Evolutionary conservation across 2,329 filamentous ascomycete species (phyloP).

Genomic region (Talaromyces marneffei): DNA sequence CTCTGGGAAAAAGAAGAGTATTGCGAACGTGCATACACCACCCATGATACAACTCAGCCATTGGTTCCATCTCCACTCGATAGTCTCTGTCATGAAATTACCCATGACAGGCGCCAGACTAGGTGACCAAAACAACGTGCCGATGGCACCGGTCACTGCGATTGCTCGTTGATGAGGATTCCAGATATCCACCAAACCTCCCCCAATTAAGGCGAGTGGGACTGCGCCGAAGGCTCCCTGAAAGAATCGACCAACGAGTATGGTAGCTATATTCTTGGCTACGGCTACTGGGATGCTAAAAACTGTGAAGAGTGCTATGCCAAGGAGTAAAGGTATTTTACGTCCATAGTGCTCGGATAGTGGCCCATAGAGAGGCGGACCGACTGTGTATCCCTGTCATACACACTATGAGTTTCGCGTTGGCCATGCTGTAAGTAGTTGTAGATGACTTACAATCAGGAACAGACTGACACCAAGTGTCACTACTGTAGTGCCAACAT

Average conservation of each 20-base stretch:
- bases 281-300: constrained; percentile 51
- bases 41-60: constrained; percentile 18
- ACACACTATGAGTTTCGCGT: background rate
- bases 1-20: constrained; percentile 36
- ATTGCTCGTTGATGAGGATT: constrained; percentile 15
- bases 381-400: constrained; percentile 46
- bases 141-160: background rate
- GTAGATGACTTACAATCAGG: background rate
- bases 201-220: constrained; percentile 38
- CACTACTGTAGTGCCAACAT: constrained; percentile 38
- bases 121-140: constrained; percentile 17
- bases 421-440: background rate
- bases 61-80: constrained; percentile 20
- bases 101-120: constrained; percentile 23
- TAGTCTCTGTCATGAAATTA: constrained; percentile 19
- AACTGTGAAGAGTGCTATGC: constrained; percentile 50
- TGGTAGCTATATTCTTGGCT: constrained; percentile 40
- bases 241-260: constrained; percentile 41
- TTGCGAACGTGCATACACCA: constrained; percentile 28
- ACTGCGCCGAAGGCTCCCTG: constrained; percentile 39
- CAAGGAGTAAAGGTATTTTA: constrained; percentile 48
- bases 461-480: constrained; percentile 1
- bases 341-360: constrained; percentile 45
- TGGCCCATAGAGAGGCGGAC: constrained; percentile 48
- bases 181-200: constrained; percentile 40